Evolutionary conservation across 2,329 filamentous ascomycete genomes (phyloP).

Genomic region (Ascochyta clinopodiicola): DNA sequence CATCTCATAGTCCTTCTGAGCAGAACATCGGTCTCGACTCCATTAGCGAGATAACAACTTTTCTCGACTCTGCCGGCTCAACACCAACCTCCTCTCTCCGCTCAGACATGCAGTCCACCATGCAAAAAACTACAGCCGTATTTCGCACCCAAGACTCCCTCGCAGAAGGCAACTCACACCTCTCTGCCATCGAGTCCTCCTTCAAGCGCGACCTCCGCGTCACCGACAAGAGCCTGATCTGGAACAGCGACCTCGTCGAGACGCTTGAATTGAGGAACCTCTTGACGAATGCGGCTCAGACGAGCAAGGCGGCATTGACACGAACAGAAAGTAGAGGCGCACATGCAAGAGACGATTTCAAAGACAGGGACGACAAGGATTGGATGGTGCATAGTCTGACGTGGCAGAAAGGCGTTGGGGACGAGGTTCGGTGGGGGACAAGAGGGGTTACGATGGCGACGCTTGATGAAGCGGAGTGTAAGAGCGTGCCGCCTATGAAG

Average conservation of each 20-base stretch:
- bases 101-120: constrained; percentile 54
- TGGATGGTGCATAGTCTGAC: constrained; percentile 59
- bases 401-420: constrained; percentile 52
- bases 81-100: constrained; percentile 49
- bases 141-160: constrained; percentile 53
- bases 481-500: constrained; percentile 46
- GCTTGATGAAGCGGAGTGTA: constrained; percentile 54
- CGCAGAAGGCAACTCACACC: constrained; percentile 37
- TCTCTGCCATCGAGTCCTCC: constrained; percentile 45
- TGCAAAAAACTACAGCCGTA: constrained; percentile 56
- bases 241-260: constrained; percentile 58
- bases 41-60: constrained; percentile 44
- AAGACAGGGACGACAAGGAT: constrained; percentile 50
- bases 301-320: constrained; percentile 52
- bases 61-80: constrained; percentile 49
- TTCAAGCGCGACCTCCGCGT: constrained; percentile 49
- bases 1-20: constrained; percentile 44
- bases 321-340: constrained; percentile 55
- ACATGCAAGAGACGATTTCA: constrained; percentile 57
- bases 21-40: constrained; percentile 45
- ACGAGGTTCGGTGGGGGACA: constrained; percentile 52
- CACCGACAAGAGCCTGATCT: constrained; percentile 55
- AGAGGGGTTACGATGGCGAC: constrained; percentile 53
- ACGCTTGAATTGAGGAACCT: constrained; percentile 57
- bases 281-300: constrained; percentile 56